These are phyloP conservation scores for Nicotiana knightiana DNA, from an alignment of 257 asterid genomes.

Conservation along the genomic window DNA sequence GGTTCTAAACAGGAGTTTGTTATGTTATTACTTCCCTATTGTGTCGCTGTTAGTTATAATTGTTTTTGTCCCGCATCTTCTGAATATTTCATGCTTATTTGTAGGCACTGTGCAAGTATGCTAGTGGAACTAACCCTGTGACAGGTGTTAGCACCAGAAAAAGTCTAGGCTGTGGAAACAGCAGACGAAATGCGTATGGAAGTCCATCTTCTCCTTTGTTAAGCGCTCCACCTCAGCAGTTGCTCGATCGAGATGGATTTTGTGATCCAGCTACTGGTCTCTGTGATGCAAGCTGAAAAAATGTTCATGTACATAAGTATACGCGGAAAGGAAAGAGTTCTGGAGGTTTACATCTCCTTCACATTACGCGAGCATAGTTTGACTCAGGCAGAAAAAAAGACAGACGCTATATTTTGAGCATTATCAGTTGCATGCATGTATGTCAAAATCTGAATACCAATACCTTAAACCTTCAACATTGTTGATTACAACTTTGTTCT, in stretches of 20 bases:
- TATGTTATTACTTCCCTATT: not conserved
- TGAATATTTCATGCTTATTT: not conserved
- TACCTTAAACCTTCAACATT: not conserved
- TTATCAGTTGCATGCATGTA: not conserved
- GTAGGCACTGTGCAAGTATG: conserved; percentile 94
- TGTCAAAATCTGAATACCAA: not conserved
- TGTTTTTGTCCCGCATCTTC: not conserved
- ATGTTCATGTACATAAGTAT: not conserved
- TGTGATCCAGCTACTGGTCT: conserved; percentile 81
- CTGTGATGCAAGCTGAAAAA: conserved; percentile 41
- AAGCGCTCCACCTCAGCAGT: conserved; percentile 80
- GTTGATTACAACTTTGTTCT: not conserved
- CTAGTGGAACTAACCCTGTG: conserved; percentile 77
- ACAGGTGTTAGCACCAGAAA: conserved; percentile 91
- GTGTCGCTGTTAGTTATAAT: not conserved
- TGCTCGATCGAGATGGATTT: conserved; percentile 88
- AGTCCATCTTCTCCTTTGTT: conserved; percentile 91
- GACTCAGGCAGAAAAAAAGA: not conserved
- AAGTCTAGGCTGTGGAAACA: conserved; percentile 93
- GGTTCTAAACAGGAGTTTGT: not conserved
- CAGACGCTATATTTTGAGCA: not conserved
- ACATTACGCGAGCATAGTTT: not conserved
- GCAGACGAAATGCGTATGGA: conserved; percentile 82
- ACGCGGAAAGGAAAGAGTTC: not conserved
- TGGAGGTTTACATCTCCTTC: not conserved